Evolutionary conservation across 2,329 filamentous ascomycete genomes (phyloP).

Genomic region (Colletotrichum echinochloae): DNA sequence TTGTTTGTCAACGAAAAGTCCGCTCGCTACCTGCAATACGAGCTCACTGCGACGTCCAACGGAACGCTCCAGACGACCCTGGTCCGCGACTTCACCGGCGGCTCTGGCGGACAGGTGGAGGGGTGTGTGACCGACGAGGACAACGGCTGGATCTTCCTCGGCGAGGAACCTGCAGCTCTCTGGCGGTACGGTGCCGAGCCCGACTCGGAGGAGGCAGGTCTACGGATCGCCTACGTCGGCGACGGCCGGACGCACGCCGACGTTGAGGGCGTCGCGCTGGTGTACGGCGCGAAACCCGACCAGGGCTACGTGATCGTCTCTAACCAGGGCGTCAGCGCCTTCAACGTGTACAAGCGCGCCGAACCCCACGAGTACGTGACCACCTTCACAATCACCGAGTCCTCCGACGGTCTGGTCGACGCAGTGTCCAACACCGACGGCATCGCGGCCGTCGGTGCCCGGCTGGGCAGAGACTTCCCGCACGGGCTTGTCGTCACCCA

Average conservation of each 20-base stretch:
- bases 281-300: conserved; percentile 57
- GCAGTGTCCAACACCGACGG: conserved; percentile 67
- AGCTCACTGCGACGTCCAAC: conserved; percentile 55
- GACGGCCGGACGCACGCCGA: conserved; percentile 63
- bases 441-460: conserved; percentile 58
- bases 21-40: conserved; percentile 65
- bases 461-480: conserved; percentile 56
- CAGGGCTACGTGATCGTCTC: conserved; percentile 64
- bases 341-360: conserved; percentile 62
- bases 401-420: conserved; percentile 57
- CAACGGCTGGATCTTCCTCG: conserved; percentile 62
- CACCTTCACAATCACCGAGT: conserved; percentile 60
- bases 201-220: conserved; percentile 50
- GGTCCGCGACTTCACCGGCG: conserved; percentile 63
- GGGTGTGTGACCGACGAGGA: conserved; percentile 65
- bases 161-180: conserved; percentile 63
- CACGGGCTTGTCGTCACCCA: conserved; percentile 62
- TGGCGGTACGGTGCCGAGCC: conserved; percentile 67
- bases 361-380: conserved; percentile 62
- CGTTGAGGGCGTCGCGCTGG: conserved; percentile 65
- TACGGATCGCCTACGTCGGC: conserved; percentile 56
- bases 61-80: conserved; percentile 59
- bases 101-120: conserved; percentile 65
- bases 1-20: conserved; percentile 68
- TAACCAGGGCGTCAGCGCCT: conserved; percentile 64